Evolutionary conservation across 83 land plant genomes (phyloP).

Genomic region (Diphasiastrum complanatum): DNA sequence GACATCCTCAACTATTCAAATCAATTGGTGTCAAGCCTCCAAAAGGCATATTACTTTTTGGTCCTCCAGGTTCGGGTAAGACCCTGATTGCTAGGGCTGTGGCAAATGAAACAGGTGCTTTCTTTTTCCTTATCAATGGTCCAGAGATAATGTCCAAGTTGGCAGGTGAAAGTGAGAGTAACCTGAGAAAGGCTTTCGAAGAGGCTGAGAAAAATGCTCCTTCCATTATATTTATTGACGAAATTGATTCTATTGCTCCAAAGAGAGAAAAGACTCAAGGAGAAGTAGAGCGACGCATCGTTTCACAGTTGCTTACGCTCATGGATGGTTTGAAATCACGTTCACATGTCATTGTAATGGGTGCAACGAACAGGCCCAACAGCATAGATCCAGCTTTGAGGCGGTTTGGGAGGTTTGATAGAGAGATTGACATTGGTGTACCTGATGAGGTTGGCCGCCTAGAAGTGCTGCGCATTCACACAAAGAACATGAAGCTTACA

Average conservation of each 20-base stretch:
- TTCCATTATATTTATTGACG: conserved; percentile 13
- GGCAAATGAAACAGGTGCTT: conserved; percentile 18
- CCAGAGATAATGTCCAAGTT: conserved; percentile 20
- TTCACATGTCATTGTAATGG: conserved; percentile 20
- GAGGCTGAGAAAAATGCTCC: conserved; percentile 22
- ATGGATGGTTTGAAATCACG: conserved; percentile 19
- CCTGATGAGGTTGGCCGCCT: conserved; percentile 18
- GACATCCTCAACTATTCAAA: conserved; percentile 18
- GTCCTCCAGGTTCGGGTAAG: conserved; percentile 18
- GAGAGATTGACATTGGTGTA: conserved; percentile 18
- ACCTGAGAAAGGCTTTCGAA: conserved; percentile 17
- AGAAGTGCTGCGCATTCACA: conserved; percentile 19
- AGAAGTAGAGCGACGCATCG: conserved; percentile 11
- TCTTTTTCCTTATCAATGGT: conserved; percentile 16
- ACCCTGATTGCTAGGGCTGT: conserved; percentile 16
- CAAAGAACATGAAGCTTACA: conserved; percentile 14
- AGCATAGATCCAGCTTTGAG: conserved; percentile 18
- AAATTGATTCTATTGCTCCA: conserved; percentile 17
- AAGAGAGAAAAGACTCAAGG: conserved; percentile 18
- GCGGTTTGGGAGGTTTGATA: conserved; percentile 15
- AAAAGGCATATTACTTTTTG: conserved; percentile 9
- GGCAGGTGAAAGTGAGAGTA: conserved; percentile 20
- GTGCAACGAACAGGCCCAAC: conserved; percentile 19
- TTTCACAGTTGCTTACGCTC: conserved; percentile 8
- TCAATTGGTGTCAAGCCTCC: conserved; percentile 19